Conservation (phyloP, 2,329 filamentous ascomycete genomes). For the Botrytis medusae region DNA sequence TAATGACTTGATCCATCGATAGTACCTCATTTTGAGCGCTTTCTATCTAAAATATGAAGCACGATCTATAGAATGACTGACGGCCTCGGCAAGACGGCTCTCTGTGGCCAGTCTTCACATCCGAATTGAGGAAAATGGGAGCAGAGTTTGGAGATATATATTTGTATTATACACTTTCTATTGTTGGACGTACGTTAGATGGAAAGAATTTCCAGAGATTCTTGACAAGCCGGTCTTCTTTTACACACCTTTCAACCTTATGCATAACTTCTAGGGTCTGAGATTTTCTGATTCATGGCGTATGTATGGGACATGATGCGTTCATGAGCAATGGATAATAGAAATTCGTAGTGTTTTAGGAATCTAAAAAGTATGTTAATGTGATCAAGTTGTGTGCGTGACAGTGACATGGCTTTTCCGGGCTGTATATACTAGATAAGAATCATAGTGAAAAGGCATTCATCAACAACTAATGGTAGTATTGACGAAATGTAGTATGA, state of each 20-base stretch:
- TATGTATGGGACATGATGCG: constrained; percentile 13
- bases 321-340: constrained; percentile 19
- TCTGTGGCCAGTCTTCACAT: neutral
- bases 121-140: neutral
- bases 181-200: constrained; percentile 15
- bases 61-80: constrained; percentile 11
- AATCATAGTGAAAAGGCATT: neutral
- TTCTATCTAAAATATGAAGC: constrained; percentile 4
- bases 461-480: neutral
- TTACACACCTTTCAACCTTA: constrained; percentile 11
- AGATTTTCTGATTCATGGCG: constrained; percentile 13
- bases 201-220: constrained; percentile 14
- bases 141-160: constrained; percentile 15
- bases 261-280: constrained; percentile 25
- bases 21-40: neutral
- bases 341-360: constrained; percentile 13
- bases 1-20: neutral
- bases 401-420: neutral
- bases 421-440: neutral
- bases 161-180: constrained; percentile 23
- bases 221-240: neutral
- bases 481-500: neutral
- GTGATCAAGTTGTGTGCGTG: neutral
- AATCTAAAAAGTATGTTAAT: neutral
- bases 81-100: constrained; percentile 4